A percentile compares a stretch with the other conserved stretches of the same genome.
Conservation (phyloP, 2,329 filamentous ascomycete genomes). For the Neurospora crassa region DNA sequence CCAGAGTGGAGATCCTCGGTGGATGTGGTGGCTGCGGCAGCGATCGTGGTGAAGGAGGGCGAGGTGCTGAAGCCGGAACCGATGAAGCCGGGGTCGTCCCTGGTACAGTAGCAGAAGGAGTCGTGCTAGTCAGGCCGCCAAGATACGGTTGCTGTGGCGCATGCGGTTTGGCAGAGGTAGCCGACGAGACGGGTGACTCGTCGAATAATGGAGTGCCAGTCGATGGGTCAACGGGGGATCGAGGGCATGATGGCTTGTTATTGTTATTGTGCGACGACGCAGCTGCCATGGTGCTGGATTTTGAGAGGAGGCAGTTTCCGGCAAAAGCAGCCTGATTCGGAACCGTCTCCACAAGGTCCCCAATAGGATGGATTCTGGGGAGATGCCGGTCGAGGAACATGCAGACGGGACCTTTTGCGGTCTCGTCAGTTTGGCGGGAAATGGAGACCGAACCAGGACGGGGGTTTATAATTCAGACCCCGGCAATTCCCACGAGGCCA, state of each 20-base stretch:
- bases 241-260: conserved; percentile 34
- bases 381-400: conserved; percentile 32
- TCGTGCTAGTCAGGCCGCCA: conserved; percentile 37
- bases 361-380: conserved; percentile 27
- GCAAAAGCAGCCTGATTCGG: conserved; percentile 23
- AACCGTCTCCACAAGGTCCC: conserved; percentile 28
- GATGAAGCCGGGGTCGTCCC: conserved; percentile 41
- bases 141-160: conserved; percentile 34
- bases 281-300: conserved; percentile 40
- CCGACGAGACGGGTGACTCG: conserved; percentile 53
- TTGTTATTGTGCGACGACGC: conserved; percentile 39
- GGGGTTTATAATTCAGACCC: conserved; percentile 3
- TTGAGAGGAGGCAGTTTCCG: conserved; percentile 22
- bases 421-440: conserved; percentile 8
- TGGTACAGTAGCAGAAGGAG: conserved; percentile 27
- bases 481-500: neutral
- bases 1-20: neutral
- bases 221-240: conserved; percentile 49
- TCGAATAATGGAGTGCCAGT: conserved; percentile 46
- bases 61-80: conserved; percentile 41
- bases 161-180: conserved; percentile 47
- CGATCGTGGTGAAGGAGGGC: conserved; percentile 24
- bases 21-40: neutral
- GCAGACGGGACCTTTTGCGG: conserved; percentile 18
- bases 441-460: conserved; percentile 1